Percentiles rank a stretch among this genome's conserved stretches.
Evolutionary conservation across 257 asterid species (phyloP).

Genomic region (Solanum chmielewskii): DNA sequence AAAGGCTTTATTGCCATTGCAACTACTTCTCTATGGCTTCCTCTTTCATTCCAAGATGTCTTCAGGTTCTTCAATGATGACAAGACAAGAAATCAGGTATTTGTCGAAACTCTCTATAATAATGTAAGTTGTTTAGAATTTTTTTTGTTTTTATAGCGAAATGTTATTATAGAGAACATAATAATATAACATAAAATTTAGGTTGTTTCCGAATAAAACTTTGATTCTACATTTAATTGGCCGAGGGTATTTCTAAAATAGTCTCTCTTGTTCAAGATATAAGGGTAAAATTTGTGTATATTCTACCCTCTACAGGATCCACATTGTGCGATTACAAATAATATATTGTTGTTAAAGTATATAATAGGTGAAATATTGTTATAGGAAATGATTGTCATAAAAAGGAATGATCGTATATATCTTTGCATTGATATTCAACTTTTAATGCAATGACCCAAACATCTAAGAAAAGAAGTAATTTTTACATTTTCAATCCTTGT

Average conservation of each 20-base stretch:
- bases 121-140: background rate
- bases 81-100: constrained; percentile 23
- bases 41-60: constrained; percentile 14
- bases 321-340: background rate
- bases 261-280: background rate
- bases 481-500: no score
- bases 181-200: background rate
- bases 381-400: background rate
- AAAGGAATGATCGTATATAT: no score
- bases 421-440: no score
- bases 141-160: background rate
- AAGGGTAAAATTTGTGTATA: background rate
- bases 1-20: constrained; percentile 36
- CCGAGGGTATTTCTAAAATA: background rate
- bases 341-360: background rate
- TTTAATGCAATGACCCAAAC: no score
- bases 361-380: background rate
- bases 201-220: background rate
- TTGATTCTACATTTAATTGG: background rate
- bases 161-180: background rate
- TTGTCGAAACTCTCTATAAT: background rate
- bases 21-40: constrained; percentile 55
- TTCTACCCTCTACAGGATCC: background rate
- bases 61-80: constrained; percentile 48
- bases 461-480: no score